Evolutionary conservation across 208 protist species (phyloP).

Genomic region (Leishmania tarentolae): DNA sequence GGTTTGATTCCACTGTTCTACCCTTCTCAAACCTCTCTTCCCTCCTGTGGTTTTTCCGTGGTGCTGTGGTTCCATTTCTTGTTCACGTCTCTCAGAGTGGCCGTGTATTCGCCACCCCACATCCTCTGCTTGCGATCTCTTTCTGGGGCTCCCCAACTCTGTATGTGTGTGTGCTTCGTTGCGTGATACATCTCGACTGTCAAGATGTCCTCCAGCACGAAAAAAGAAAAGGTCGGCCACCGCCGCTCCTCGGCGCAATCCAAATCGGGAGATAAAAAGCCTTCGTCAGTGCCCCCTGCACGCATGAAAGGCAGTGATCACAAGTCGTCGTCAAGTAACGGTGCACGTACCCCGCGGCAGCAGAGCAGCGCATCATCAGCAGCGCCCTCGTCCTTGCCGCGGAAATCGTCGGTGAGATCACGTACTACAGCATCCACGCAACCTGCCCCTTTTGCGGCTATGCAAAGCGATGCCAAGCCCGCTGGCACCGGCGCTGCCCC

Average conservation of each 20-base stretch:
- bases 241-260: slow-evolving; percentile 16
- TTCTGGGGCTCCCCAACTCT: background rate
- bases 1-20: background rate
- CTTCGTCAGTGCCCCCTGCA: background rate
- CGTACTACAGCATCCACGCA: background rate
- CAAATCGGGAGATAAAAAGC: slow-evolving; percentile 12
- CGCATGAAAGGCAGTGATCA: slow-evolving; percentile 1
- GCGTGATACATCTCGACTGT: background rate
- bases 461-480: background rate
- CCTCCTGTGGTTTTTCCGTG: background rate
- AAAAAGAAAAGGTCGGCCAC: slow-evolving; percentile 22
- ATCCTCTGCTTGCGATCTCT: background rate
- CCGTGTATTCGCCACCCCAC: background rate
- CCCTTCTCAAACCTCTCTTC: background rate
- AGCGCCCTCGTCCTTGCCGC: background rate
- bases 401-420: background rate
- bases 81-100: background rate
- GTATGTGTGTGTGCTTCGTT: too few species aligned
- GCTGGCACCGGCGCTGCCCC: background rate
- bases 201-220: slow-evolving; percentile 14
- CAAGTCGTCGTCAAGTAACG: background rate
- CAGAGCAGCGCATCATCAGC: background rate
- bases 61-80: background rate
- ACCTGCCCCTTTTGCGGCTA: background rate
- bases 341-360: background rate